phyloP scores from a whole-genome alignment of 176 grass and related monocot genomes.

The Avena sativa region DNA sequence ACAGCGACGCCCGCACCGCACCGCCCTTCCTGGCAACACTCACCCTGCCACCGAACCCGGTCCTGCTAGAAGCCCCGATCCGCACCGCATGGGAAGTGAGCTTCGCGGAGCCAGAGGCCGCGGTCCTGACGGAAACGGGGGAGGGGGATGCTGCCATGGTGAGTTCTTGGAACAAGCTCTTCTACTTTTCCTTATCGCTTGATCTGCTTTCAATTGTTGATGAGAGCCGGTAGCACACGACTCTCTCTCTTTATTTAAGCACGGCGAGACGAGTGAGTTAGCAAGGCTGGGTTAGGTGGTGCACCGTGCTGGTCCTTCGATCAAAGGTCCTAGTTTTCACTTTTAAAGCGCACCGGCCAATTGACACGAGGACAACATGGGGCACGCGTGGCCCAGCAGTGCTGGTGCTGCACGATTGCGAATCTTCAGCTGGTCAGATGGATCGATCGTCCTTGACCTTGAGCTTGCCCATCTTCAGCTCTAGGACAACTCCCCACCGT shows the following conservation, averaged over 20 bases:
- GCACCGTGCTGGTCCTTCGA: background rate
- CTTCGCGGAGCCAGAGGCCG: background rate
- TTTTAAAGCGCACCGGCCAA: constrained; percentile 13
- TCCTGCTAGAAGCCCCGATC: background rate
- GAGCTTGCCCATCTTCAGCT: background rate
- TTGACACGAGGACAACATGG: constrained; percentile 42
- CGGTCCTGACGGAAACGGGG: background rate
- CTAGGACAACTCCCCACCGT: too few relatives aligned
- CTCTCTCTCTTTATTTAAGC: background rate
- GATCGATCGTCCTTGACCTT: background rate
- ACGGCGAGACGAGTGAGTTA: background rate
- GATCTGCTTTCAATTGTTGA: background rate
- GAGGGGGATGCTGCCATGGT: constrained; percentile 39
- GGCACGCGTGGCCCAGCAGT: background rate
- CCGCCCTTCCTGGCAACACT: background rate
- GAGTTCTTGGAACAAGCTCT: background rate
- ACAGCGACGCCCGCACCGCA: constrained; percentile 55
- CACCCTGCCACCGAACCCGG: background rate
- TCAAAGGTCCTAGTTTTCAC: background rate
- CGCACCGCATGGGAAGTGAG: background rate
- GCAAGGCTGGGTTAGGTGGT: constrained; percentile 8
- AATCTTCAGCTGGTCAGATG: constrained; percentile 1
- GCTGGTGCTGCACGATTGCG: background rate
- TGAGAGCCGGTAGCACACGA: background rate
- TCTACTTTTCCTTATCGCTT: background rate